Evolutionary conservation across 1,139 yeast species (phyloP), one percentile per base, ranked within the genome.

Genomic region (Magnusiomyces sp.): DNA sequence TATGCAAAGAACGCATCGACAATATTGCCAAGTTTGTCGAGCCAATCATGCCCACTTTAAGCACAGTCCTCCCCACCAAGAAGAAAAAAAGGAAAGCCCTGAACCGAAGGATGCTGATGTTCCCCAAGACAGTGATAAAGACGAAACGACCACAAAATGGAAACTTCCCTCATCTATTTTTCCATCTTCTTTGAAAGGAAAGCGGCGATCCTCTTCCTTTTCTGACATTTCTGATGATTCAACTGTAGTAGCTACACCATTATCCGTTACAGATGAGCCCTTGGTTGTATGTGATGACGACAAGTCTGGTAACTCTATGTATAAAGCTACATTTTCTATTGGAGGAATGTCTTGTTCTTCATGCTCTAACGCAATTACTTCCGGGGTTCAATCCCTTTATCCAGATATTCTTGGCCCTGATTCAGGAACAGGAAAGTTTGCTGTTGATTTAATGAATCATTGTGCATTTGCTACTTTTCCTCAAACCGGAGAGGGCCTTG

Each of bases 301-400:
- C 1, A 44, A 56, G 23, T 52, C 57, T 11, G 50, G 11, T 11
- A 17, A 29, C 4, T 37, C 56, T 14, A 68, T 67, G 47, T 75
- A 63, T 55, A 62, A 76, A 48, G 88, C 83, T 0, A 74, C 77
- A 1, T 74, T 78, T 50, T 67, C 80, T 5, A 69, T 83, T 45
- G 73, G 74, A 5, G 88, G 85, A 1, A 81, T 82, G 87, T 74
- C 85, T 0, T 81, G 88, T 59, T 75, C 82, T 1, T 68, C 82
- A 2, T 81, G 88, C 62, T 73, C 74, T 1, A 66, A 68, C 17
- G 58, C 78, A 0, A 74, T 83, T 2, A 66, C 74, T 1, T 69
- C 69, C 7, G 71, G 72, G 0, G 71, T 81, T n/a, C 60, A 62
- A 13, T 65, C 62, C 1, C 62, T 67, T 2, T 58, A 77, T 2